Conservation (phyloP, 441 rosid genomes). For the Populus tomentosa region DNA sequence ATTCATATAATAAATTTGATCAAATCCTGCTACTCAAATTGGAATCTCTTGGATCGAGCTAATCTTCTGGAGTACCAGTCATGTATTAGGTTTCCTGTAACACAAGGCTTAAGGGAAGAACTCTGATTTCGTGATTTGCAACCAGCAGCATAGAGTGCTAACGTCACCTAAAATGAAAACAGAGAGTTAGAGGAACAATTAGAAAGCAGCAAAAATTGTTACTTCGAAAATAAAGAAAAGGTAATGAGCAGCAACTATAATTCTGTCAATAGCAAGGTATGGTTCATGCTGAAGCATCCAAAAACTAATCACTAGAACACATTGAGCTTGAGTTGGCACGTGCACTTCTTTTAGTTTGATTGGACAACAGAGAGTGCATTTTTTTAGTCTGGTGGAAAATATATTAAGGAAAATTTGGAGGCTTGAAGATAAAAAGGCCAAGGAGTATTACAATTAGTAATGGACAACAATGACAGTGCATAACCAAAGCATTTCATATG, state of each 20-base stretch:
- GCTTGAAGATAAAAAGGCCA: neutral
- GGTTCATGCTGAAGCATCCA: neutral
- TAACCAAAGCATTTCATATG: neutral
- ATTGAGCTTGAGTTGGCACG: neutral
- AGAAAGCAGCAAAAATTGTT: conserved; percentile 1
- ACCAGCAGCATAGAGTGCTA: conserved; percentile 54
- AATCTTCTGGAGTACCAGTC: conserved; percentile 55
- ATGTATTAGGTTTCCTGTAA: conserved; percentile 63
- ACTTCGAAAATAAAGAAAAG: conserved; percentile 1
- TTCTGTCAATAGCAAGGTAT: neutral
- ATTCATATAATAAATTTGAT: neutral
- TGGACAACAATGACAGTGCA: neutral
- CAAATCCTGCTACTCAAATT: neutral
- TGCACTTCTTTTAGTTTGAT: neutral
- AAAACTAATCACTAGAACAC: neutral
- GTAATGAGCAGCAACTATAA: neutral
- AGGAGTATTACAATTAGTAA: neutral
- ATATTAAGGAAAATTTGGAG: neutral
- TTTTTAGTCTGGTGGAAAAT: neutral
- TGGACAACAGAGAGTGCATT: neutral
- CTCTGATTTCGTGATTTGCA: conserved; percentile 49
- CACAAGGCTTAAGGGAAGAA: conserved; percentile 78
- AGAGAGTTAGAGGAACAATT: conserved; percentile 4
- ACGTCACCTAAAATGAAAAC: conserved; percentile 45
- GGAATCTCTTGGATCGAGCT: neutral